phyloP scores from a whole-genome alignment of 179 eudicot genomes.

The Monotropa hypopitys region DNA sequence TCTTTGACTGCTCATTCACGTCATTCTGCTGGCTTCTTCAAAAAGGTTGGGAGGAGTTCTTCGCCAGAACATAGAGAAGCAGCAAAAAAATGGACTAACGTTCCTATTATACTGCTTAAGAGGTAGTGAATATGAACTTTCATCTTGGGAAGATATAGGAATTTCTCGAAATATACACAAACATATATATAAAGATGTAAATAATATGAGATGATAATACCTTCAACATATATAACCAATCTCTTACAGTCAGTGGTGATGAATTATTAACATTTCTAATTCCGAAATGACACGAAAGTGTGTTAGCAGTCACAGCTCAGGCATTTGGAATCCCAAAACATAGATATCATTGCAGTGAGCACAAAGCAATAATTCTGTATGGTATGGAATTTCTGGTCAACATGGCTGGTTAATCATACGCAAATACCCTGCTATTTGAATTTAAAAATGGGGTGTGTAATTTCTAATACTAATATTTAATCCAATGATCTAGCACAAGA shows the following conservation, averaged over 20 bases:
- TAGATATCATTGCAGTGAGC: not conserved
- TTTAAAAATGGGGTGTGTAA: not conserved
- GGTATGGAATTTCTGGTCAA: not conserved
- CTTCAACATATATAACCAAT: not conserved
- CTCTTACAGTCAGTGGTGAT: not conserved
- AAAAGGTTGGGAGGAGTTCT: too few relatives aligned
- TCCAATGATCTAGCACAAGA: not conserved
- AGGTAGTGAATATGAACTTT: not conserved
- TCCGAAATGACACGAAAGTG: not conserved
- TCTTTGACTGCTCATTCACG: too few relatives aligned
- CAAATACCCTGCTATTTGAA: not conserved
- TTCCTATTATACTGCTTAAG: not conserved
- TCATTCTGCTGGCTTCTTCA: too few relatives aligned
- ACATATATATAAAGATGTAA: not conserved
- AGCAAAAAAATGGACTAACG: too few relatives aligned
- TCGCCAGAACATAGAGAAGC: too few relatives aligned
- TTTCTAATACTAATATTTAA: not conserved
- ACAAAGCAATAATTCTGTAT: not conserved
- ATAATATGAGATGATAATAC: too few relatives aligned
- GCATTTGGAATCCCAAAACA: not conserved
- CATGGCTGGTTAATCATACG: not conserved
- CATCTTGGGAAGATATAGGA: not conserved
- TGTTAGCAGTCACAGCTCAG: not conserved
- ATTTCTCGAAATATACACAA: not conserved
- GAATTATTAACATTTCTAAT: too few relatives aligned